Base-by-base conservation (phyloP, 2,329 filamentous ascomycete species). In the Sclerotinia trifoliorum region DNA sequence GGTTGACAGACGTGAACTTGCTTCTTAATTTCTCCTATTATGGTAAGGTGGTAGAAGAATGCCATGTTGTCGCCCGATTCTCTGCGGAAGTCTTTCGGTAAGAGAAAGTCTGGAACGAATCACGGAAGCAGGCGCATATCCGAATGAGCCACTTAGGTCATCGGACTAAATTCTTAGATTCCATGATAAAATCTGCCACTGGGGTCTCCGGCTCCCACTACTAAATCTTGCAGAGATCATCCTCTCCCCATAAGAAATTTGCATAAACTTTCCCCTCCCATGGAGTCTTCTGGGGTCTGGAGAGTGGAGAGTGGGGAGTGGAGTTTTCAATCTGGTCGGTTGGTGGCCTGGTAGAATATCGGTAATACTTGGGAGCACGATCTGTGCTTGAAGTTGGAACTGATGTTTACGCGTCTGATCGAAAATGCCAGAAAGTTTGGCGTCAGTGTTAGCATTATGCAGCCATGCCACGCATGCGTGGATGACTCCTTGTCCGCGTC, bases 251-350 rank as follows among this genome's bases (percentile, higher is more conserved):
- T n/a, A 35, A n/a, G 52, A 46, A 57, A 39, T 46, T 24, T 64
- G 55, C 26, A 58, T 42, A 42, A 35, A 60, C 55, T 48, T 39
- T 39, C n/a, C 32, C 26, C 26, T 67, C 24, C 24, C n/a, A 49
- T 52, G 44, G 65, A 52, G 55, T 67, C 65, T 46, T 39, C 46
- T 52, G 35, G 48, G 46, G 57, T 62, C 65, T 63, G 35, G 65
- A 63, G 48, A 62, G 58, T 17, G 62, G 62, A 57, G 62, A 39
- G 42, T 61, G 57, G 57, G 21, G 58, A 24, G 57, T 61, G 57
- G 57, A 57, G 44, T 65, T 42, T 35, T 49, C 44, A 49, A 49
- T 11, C 4, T 56, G 51, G 35, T 57, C 35, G 49, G 62, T 46
- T 57, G 62, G 62, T 32, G 44, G 26, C 51, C 32, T 57, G 62